These are phyloP conservation scores for Tetracladium setigerum DNA, from an alignment of 495 filamentous ascomycete genomes.

Conservation along the genomic window DNA sequence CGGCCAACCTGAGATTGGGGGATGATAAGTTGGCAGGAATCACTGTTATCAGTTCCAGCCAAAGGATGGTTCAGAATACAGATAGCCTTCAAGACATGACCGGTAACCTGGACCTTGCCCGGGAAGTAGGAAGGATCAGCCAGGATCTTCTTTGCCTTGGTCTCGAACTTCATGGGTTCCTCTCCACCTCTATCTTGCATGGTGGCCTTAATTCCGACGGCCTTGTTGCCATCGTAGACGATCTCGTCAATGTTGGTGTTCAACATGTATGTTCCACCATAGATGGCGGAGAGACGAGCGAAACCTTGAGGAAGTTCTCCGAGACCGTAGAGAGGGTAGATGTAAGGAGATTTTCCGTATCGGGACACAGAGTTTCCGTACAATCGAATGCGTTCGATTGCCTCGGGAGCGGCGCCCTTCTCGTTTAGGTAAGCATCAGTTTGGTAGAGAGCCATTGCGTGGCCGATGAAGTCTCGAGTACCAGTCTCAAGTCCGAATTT, in stretches of 20 bases:
- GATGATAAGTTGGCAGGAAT: constrained; percentile 94
- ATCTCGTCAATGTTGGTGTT: constrained; percentile 92
- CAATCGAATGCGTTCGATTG: constrained; percentile 85
- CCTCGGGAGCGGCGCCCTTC: constrained; percentile 69
- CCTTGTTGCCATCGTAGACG: constrained; percentile 71
- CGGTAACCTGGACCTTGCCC: constrained; percentile 74
- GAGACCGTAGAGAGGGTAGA: constrained; percentile 96
- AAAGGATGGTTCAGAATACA: constrained; percentile 97
- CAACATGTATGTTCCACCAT: constrained; percentile 98
- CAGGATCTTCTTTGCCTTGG: constrained; percentile 91
- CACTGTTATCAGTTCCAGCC: constrained; percentile 71
- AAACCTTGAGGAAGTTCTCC: constrained; percentile 98
- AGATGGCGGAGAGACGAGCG: constrained; percentile 93
- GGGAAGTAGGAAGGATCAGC: constrained; percentile 97
- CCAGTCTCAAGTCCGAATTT: constrained; percentile 90
- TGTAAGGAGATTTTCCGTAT: constrained; percentile 98
- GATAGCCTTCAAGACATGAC: constrained; percentile 90
- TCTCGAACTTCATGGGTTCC: constrained; percentile 86
- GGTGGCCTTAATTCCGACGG: constrained; percentile 89
- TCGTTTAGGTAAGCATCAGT: constrained; percentile 78
- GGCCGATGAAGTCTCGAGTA: constrained; percentile 93
- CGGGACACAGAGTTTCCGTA: constrained; percentile 98
- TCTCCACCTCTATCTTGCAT: constrained; percentile 78
- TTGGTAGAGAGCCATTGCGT: constrained; percentile 94
- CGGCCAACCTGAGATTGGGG: constrained; percentile 94